phyloP scores from a whole-genome alignment of 1,139 yeast genomes.

The Hemisphaericaspora lyxosophila region DNA sequence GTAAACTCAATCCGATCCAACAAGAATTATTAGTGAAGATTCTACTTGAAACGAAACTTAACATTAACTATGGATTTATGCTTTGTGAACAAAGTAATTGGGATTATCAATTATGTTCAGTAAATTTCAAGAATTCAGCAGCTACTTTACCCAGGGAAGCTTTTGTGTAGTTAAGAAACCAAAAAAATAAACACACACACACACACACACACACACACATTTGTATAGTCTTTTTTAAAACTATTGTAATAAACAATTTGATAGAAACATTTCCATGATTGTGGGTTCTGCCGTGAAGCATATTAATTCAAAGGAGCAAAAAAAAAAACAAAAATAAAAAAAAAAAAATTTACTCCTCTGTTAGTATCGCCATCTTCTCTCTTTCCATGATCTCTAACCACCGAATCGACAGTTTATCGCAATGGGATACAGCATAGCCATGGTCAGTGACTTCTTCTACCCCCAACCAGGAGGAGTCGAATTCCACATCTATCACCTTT shows the following conservation, averaged over 20 bases:
- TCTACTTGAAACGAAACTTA: slow-evolving; percentile 72
- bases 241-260: no score
- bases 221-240: no score
- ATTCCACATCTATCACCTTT: slow-evolving; percentile 81
- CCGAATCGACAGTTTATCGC: not conserved
- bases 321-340: no score
- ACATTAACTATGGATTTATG: slow-evolving; percentile 76
- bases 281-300: no score
- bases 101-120: slow-evolving; percentile 71
- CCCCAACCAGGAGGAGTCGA: slow-evolving; percentile 99
- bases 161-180: no score
- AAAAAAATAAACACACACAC: no score
- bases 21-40: slow-evolving; percentile 66
- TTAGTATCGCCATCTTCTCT: no score
- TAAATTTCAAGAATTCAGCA: slow-evolving; percentile 67
- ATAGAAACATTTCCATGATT: no score
- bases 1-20: slow-evolving; percentile 54
- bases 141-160: slow-evolving; percentile 48
- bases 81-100: slow-evolving; percentile 87
- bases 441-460: slow-evolving; percentile 96
- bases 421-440: slow-evolving; percentile 50
- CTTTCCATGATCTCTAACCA: no score
- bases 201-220: no score
- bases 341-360: no score
- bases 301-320: no score